These are phyloP conservation scores for Leucoagaricus sp. DNA, from an alignment of 1,284 basidiomycete genomes.

Conservation along the genomic window DNA sequence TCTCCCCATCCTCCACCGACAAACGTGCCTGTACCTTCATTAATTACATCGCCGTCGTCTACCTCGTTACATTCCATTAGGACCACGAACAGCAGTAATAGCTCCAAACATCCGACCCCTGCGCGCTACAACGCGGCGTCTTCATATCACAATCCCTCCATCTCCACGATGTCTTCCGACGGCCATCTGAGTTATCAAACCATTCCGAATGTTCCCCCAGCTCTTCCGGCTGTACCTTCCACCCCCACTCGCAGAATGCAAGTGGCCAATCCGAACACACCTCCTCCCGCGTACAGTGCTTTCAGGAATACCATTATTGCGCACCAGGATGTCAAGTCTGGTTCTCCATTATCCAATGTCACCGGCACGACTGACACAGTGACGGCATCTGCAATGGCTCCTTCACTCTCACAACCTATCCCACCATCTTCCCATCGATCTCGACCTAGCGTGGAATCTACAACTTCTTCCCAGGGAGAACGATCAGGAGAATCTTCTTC, in stretches of 20 bases:
- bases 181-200: constrained; percentile 18
- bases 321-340: background rate
- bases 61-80: constrained; percentile 19
- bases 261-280: constrained; percentile 6
- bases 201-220: background rate
- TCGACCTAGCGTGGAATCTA: constrained; percentile 13
- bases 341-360: background rate
- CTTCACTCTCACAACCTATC: background rate
- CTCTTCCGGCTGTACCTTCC: background rate
- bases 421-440: constrained; percentile 11
- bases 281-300: constrained; percentile 16
- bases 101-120: constrained; percentile 7
- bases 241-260: constrained; percentile 5
- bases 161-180: constrained; percentile 20
- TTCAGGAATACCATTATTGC: background rate
- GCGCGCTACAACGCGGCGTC: constrained; percentile 11
- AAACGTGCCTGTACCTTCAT: constrained; percentile 12
- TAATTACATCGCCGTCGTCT: constrained; percentile 19
- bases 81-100: constrained; percentile 15
- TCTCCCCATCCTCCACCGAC: constrained; percentile 10
- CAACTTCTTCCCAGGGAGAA: constrained; percentile 6
- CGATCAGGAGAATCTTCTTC: constrained; percentile 1
- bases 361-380: background rate
- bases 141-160: constrained; percentile 11
- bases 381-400: background rate